Conservation (phyloP, 257 asterid species). For the Voacanga thouarsii region DNA sequence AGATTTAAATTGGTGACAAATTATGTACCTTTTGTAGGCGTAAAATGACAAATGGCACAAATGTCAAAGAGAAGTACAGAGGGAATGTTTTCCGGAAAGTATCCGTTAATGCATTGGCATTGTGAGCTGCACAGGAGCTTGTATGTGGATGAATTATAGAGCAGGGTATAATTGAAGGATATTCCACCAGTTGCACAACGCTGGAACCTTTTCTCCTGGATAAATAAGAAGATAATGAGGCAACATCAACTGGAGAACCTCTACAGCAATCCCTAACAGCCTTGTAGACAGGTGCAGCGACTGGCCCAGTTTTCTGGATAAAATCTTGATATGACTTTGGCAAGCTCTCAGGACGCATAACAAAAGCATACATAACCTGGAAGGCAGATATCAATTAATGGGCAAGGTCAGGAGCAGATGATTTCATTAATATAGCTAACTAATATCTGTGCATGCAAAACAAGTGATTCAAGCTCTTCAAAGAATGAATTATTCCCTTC, state of each 20-base stretch:
- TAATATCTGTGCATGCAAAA: neutral
- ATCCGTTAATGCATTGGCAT: constrained; percentile 67
- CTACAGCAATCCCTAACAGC: constrained; percentile 98
- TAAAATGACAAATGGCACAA: constrained; percentile 92
- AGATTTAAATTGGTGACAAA: neutral
- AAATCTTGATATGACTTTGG: constrained; percentile 95
- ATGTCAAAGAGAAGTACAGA: constrained; percentile 92
- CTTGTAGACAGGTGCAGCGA: constrained; percentile 88
- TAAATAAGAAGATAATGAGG: constrained; percentile 61
- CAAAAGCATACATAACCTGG: constrained; percentile 97
- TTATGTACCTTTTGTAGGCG: constrained; percentile 84
- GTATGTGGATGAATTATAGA: constrained; percentile 82
- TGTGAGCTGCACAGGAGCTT: constrained; percentile 77
- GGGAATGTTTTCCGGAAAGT: constrained; percentile 98
- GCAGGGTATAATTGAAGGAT: constrained; percentile 82
- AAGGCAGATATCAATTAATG: constrained; percentile 5
- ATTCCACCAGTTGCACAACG: constrained; percentile 57
- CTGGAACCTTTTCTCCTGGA: constrained; percentile 45
- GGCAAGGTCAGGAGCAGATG: neutral
- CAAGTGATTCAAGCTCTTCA: constrained; percentile 10
- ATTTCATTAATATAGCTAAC: neutral
- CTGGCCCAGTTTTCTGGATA: constrained; percentile 99
- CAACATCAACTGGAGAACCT: constrained; percentile 78
- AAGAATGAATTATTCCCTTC: neutral
- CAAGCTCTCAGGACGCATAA: constrained; percentile 99